These are phyloP conservation scores for Mortierella antarctica DNA, from an alignment of 192 early-diverging fungal species.

Conservation along the genomic window DNA sequence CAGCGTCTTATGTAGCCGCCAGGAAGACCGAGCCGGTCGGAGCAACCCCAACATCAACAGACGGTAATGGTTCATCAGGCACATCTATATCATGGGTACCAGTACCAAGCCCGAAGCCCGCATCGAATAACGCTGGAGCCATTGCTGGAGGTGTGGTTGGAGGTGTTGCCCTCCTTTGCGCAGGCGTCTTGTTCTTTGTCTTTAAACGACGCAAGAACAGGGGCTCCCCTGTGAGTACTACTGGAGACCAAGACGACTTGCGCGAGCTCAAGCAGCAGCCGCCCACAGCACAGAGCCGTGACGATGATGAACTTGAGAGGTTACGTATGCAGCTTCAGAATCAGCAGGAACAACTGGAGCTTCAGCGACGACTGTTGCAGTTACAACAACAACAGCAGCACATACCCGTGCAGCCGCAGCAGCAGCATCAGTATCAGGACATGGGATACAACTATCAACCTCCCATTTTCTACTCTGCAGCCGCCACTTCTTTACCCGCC, in stretches of 20 bases:
- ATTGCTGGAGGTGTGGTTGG: conserved; percentile 41
- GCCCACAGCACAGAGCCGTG: neutral
- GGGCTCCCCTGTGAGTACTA: neutral
- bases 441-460: conserved; percentile 6
- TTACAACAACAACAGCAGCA: conserved; percentile 19
- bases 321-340: conserved; percentile 21
- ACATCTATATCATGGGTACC: neutral
- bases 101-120: too few species aligned
- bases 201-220: conserved; percentile 4
- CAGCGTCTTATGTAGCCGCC: conserved; percentile 12
- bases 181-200: conserved; percentile 13
- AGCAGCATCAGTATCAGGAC: conserved; percentile 13
- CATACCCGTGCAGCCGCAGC: conserved; percentile 5
- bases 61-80: neutral
- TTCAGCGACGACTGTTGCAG: conserved; percentile 14
- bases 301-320: conserved; percentile 11
- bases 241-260: conserved; percentile 5
- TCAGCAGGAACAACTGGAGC: conserved; percentile 19
- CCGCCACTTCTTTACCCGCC: neutral
- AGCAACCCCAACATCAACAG: neutral
- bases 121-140: conserved; percentile 17
- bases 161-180: conserved; percentile 19
- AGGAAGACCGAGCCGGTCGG: neutral
- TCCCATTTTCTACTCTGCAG: conserved; percentile 6
- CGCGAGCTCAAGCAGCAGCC: neutral